phyloP scores from a whole-genome alignment of 257 asterid species.

The Thymus quinquecostatus region DNA sequence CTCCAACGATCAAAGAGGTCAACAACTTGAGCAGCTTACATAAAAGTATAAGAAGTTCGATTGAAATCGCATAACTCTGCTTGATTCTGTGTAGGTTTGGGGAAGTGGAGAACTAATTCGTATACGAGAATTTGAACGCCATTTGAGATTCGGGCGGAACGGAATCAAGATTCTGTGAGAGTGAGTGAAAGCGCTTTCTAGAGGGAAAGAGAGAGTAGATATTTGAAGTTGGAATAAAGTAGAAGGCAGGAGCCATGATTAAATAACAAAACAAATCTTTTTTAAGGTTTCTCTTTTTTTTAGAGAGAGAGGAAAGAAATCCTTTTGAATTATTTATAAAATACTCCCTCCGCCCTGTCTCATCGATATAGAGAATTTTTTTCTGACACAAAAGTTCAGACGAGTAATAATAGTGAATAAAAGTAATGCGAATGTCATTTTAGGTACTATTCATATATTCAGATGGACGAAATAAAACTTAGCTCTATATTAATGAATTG shows the following conservation, averaged over 20 bases:
- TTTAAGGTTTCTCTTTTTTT: too few species aligned
- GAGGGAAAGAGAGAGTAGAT: neutral
- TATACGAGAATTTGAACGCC: neutral
- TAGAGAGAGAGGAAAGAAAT: too few species aligned
- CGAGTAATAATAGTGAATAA: too few species aligned
- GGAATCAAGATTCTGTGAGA: constrained; percentile 5
- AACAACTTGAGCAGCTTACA: neutral
- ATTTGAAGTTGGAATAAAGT: neutral
- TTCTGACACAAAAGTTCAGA: too few species aligned
- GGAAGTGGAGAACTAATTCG: neutral
- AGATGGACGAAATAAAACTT: too few species aligned
- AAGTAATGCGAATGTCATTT: too few species aligned
- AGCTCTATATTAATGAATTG: too few species aligned
- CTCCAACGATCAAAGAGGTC: neutral
- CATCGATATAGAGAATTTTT: too few species aligned
- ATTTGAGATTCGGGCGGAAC: neutral
- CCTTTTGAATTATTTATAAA: too few species aligned
- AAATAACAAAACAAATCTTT: too few species aligned
- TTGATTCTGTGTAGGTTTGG: neutral
- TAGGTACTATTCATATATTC: too few species aligned
- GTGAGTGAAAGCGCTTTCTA: constrained; percentile 14
- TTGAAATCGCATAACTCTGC: constrained; percentile 2
- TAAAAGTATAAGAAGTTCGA: neutral
- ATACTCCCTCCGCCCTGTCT: too few species aligned
- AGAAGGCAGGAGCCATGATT: neutral